Conservation (phyloP, 495 filamentous ascomycete genomes). For the Xylaria telfairii region DNA sequence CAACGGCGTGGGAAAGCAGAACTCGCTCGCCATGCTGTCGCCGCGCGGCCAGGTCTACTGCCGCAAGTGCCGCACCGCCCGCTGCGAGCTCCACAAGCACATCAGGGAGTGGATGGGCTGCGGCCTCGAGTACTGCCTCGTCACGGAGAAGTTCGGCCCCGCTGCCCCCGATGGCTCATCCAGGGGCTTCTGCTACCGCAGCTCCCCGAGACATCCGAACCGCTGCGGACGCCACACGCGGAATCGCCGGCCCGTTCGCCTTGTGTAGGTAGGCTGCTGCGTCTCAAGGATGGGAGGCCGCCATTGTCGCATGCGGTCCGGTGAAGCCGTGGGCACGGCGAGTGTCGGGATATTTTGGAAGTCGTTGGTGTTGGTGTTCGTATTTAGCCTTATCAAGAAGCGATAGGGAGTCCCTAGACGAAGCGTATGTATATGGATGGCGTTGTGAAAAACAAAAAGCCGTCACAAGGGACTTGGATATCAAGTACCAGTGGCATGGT, state of each 20-base stretch:
- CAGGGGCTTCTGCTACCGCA: conserved; percentile 54
- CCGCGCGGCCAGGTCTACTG: conserved; percentile 55
- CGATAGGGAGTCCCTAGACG: background rate
- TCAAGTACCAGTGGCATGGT: background rate
- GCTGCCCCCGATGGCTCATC: conserved; percentile 42
- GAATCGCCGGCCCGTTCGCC: conserved; percentile 35
- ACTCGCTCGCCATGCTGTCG: conserved; percentile 46
- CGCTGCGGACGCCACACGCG: conserved; percentile 57
- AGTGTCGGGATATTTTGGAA: background rate
- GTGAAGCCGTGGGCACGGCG: background rate
- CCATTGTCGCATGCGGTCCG: background rate
- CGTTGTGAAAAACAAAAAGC: background rate
- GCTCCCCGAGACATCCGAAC: conserved; percentile 52
- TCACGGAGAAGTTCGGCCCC: conserved; percentile 57
- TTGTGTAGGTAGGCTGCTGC: conserved; percentile 12
- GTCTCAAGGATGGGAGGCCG: background rate
- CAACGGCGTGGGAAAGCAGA: conserved; percentile 34
- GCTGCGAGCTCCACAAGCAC: conserved; percentile 61
- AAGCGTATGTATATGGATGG: no score
- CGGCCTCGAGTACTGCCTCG: conserved; percentile 54
- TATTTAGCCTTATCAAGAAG: background rate
- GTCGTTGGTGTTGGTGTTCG: background rate
- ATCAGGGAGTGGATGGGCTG: conserved; percentile 59
- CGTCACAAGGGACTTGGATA: background rate
- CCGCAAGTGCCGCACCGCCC: conserved; percentile 57